These are phyloP conservation scores for Xylaria sp. DNA, from an alignment of 2,329 filamentous ascomycete genomes.

Conservation along the genomic window DNA sequence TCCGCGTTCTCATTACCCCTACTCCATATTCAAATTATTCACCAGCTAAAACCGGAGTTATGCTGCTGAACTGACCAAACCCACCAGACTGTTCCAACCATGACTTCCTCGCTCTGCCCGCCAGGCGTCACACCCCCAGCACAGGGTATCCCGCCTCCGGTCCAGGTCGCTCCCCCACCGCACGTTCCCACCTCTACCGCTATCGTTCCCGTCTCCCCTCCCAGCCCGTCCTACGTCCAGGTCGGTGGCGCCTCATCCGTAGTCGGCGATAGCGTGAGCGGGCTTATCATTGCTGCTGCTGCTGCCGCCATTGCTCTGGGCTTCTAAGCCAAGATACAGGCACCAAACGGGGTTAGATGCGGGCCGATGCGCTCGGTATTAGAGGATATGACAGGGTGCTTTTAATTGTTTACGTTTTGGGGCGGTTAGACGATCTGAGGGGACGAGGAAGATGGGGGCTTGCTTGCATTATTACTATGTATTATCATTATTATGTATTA, in stretches of 20 bases:
- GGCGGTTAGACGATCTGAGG: background rate
- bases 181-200: constrained; percentile 15
- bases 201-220: background rate
- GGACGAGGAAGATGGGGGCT: background rate
- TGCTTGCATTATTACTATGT: background rate
- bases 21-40: background rate
- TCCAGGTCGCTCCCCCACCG: constrained; percentile 25
- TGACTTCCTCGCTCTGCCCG: constrained; percentile 42
- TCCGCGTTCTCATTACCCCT: too few relatives aligned
- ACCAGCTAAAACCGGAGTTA: too few relatives aligned
- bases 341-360: too few relatives aligned
- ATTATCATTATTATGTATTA: constrained; percentile 8
- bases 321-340: constrained; percentile 8
- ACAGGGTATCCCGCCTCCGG: constrained; percentile 15
- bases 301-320: constrained; percentile 26
- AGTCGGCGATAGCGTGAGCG: background rate
- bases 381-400: too few relatives aligned
- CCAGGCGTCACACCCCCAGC: constrained; percentile 20
- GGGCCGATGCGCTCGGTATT: too few relatives aligned
- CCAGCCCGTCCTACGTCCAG: constrained; percentile 21
- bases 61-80: constrained; percentile 4
- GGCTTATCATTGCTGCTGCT: constrained; percentile 30
- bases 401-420: too few relatives aligned
- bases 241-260: constrained; percentile 31
- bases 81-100: constrained; percentile 35